phyloP scores from a whole-genome alignment of 768 basidiomycete species.

The Collybiopsis confluens region DNA sequence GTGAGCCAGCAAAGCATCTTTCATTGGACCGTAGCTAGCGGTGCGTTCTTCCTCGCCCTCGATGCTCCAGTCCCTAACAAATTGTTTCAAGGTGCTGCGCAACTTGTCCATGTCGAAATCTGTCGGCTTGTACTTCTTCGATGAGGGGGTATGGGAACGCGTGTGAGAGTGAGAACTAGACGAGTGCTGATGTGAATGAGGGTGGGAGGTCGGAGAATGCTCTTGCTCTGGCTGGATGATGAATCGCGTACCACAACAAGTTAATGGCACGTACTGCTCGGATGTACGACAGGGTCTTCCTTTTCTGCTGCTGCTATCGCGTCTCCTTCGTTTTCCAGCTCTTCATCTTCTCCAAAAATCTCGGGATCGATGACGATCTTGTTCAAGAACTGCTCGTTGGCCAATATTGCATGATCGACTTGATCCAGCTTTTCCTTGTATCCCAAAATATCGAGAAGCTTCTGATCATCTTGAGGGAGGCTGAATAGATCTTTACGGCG shows the following conservation, averaged over 20 bases:
- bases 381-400: slow-evolving; percentile 74
- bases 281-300: slow-evolving; percentile 8
- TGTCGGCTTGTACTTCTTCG: slow-evolving; percentile 41
- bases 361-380: slow-evolving; percentile 74
- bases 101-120: slow-evolving; percentile 89
- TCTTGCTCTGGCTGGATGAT: neutral
- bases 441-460: slow-evolving; percentile 60
- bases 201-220: slow-evolving; percentile 18
- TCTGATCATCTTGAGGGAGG: slow-evolving; percentile 66
- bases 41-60: slow-evolving; percentile 82
- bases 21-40: slow-evolving; percentile 76
- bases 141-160: slow-evolving; percentile 16
- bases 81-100: slow-evolving; percentile 86
- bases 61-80: slow-evolving; percentile 89
- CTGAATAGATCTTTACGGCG: slow-evolving; percentile 76
- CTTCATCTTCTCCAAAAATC: slow-evolving; percentile 65
- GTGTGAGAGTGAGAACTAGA: slow-evolving; percentile 32
- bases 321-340: slow-evolving; percentile 23
- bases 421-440: slow-evolving; percentile 76
- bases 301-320: slow-evolving; percentile 14
- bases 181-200: slow-evolving; percentile 28
- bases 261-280: slow-evolving; percentile 11
- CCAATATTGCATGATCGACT: slow-evolving; percentile 77
- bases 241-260: slow-evolving; percentile 14
- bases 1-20: slow-evolving; percentile 62